A percentile compares a stretch with the other conserved stretches of the same genome.
Evolutionary conservation across 805 yeast genomes (phyloP).

Genomic region (Saccharomycopsis javanensis): DNA sequence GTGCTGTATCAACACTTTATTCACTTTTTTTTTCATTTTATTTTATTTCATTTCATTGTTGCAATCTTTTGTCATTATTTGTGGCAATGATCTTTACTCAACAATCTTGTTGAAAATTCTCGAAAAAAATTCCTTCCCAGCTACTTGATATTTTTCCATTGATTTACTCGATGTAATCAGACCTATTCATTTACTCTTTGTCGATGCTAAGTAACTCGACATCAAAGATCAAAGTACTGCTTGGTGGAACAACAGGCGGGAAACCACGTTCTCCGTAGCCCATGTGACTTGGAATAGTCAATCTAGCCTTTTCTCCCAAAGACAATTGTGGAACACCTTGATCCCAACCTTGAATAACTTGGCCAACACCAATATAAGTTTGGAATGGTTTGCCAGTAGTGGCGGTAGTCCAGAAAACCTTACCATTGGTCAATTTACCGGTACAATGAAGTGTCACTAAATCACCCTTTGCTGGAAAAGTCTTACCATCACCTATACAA

Average conservation of each 20-base stretch:
- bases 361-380: constrained; percentile 93
- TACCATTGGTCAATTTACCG: constrained; percentile 92
- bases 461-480: constrained; percentile 83
- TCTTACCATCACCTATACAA: constrained; percentile 53
- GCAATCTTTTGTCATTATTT: too few species aligned
- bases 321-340: constrained; percentile 87
- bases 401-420: constrained; percentile 89
- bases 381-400: constrained; percentile 95
- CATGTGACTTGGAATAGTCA: constrained; percentile 86
- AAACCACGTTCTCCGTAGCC: constrained; percentile 93
- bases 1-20: too few species aligned
- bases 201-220: constrained; percentile 44
- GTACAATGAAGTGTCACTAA: constrained; percentile 89
- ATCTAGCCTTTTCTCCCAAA: constrained; percentile 84
- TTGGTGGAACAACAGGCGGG: constrained; percentile 96
- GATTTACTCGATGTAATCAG: background rate
- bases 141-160: constrained; percentile 44
- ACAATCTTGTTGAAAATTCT: too few species aligned
- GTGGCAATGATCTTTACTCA: too few species aligned
- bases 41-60: too few species aligned
- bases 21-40: too few species aligned
- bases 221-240: constrained; percentile 83
- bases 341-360: constrained; percentile 96
- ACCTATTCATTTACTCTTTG: constrained; percentile 1
- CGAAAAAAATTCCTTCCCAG: too few species aligned